Conservation (phyloP, 2,329 filamentous ascomycete species). For the Cladophialophora chaetospira region DNA sequence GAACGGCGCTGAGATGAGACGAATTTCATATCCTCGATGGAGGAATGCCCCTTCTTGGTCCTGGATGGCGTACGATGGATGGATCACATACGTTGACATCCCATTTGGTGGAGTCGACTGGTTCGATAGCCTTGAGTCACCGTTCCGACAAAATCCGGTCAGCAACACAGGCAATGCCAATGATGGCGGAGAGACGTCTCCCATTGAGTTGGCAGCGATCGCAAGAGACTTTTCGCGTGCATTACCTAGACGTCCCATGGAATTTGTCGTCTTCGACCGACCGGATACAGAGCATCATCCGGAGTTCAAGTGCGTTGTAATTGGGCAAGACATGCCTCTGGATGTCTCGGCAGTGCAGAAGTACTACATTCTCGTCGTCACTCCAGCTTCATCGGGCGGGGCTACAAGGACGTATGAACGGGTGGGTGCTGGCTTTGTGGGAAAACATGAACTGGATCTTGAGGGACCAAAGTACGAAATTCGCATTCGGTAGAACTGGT, state of each 20-base stretch:
- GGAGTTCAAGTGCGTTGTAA: background rate
- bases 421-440: background rate
- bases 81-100: background rate
- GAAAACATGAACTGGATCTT: background rate
- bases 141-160: background rate
- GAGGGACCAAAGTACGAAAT: background rate
- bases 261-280: background rate
- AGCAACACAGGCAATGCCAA: background rate
- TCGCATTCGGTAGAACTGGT: too few species aligned
- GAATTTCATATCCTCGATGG: background rate
- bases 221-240: background rate
- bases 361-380: background rate
- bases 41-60: background rate
- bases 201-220: background rate
- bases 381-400: too few species aligned
- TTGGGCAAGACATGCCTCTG: background rate
- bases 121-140: background rate
- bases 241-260: background rate
- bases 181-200: background rate
- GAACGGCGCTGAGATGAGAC: background rate
- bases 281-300: background rate
- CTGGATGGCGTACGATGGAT: conserved; percentile 1
- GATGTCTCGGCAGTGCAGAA: background rate
- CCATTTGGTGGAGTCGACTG: background rate
- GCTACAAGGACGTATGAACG: background rate